Evolutionary conservation across 768 basidiomycete species (phyloP).

Genomic region (Chalciporus pseudorubinellus): DNA sequence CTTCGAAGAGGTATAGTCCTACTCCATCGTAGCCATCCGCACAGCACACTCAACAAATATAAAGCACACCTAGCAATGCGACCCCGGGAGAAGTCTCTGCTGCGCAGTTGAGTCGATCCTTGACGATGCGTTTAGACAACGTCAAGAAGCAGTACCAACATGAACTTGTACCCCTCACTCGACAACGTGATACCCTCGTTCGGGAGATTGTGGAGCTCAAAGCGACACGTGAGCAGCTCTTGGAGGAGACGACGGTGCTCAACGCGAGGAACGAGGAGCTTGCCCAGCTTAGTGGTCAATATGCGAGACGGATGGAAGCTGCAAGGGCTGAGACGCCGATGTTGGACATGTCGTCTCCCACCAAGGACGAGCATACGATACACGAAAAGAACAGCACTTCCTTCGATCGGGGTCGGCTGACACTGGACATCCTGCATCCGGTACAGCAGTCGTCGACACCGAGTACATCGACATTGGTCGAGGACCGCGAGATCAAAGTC

Average conservation of each 20-base stretch:
- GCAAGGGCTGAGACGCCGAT: conserved; percentile 16
- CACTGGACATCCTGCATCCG: conserved; percentile 6
- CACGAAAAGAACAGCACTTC: conserved; percentile 29
- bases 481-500: conserved; percentile 30
- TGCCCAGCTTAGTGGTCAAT: conserved; percentile 81
- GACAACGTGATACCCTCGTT: conserved; percentile 72
- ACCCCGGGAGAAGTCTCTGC: conserved; percentile 37
- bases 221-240: conserved; percentile 78
- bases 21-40: conserved; percentile 4
- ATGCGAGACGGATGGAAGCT: conserved; percentile 72
- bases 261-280: conserved; percentile 92
- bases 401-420: conserved; percentile 24
- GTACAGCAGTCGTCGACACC: conserved; percentile 18
- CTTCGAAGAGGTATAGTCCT: conserved; percentile 59
- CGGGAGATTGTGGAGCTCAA: conserved; percentile 87
- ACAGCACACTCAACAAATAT: conserved; percentile 23
- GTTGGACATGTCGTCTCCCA: conserved; percentile 1
- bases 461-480: conserved; percentile 22
- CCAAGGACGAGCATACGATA: conserved; percentile 10
- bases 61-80: conserved; percentile 27
- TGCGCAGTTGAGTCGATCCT: conserved; percentile 56
- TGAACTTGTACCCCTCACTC: conserved; percentile 81
- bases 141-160: conserved; percentile 85
- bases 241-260: conserved; percentile 89
- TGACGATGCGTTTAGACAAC: conserved; percentile 82